Evolutionary conservation across 2,329 filamentous ascomycete genomes (phyloP), one percentile per base, ranked within the genome.

Genomic region (Colletotrichum chlorophyti): DNA sequence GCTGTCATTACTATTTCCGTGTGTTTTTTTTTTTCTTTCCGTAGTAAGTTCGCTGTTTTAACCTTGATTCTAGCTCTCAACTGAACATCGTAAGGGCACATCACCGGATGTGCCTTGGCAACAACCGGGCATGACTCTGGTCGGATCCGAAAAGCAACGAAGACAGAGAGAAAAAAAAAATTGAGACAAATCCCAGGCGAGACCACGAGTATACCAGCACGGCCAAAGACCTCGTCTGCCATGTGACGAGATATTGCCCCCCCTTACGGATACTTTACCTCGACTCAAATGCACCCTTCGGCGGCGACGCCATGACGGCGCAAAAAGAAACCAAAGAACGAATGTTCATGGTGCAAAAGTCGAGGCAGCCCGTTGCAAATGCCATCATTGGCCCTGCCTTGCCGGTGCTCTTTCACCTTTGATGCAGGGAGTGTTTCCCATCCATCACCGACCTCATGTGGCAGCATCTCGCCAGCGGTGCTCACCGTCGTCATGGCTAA

Each of bases 341-440:
- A n/a, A n/a, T n/a, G n/a, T n/a, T n/a, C n/a, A n/a, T n/a, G n/a
- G n/a, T n/a, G 31, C 38, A 27, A 29, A 19, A 45, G 15, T 35
- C n/a, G n/a, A n/a, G 49, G n/a, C 21, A 35, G 49, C 10, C 47
- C 35, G 47, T 15, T 32, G 35, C n/a, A n/a, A 24, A 23, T 31
- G 35, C 47, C 40, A 42, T 42, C 46, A 32, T 38, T 40, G 23
- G 27, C 27, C 27, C 27, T 31, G 27, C 27, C 27, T 31, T 12
- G 27, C 7, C 27, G 27, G 27, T 31, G n/a, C n/a, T 31, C 24
- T 14, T 17, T 17, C 34, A 49, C 23, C 29, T 15, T 54, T 49
- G 42, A 59, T 45, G 57, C 57, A 59, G 45, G 51, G 51, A 57
- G 57, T 31, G 51, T 57, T 59, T 50, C 51, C 45, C 31, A 17